Evolutionary conservation across 345 rosid genomes (phyloP).

Genomic region (Microthlaspi erraticum): DNA sequence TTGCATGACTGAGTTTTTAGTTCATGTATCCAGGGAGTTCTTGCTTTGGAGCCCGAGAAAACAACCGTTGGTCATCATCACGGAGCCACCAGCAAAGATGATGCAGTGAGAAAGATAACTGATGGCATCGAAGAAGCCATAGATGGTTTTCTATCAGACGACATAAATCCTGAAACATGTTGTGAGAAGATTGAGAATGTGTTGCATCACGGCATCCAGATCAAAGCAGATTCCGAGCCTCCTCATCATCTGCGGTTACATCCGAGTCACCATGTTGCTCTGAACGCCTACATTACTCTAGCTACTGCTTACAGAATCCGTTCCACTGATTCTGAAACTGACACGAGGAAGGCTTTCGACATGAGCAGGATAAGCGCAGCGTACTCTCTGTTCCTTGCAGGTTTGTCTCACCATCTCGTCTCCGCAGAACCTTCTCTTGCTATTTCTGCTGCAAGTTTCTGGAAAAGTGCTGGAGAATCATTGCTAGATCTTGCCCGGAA

Average conservation of each 20-base stretch:
- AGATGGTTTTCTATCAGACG: constrained; percentile 56
- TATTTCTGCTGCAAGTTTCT: constrained; percentile 61
- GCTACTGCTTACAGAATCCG: constrained; percentile 70
- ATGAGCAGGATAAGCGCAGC: constrained; percentile 63
- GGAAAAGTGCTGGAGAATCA: constrained; percentile 74
- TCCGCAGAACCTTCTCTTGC: constrained; percentile 60
- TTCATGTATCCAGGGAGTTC: constrained; percentile 53
- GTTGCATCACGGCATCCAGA: constrained; percentile 49
- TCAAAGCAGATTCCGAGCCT: constrained; percentile 35
- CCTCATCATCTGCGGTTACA: constrained; percentile 47
- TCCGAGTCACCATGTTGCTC: constrained; percentile 65
- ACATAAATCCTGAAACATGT: constrained; percentile 59
- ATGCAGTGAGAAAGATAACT: constrained; percentile 47
- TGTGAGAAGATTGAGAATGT: constrained; percentile 67
- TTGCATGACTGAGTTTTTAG: background rate
- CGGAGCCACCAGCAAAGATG: constrained; percentile 41
- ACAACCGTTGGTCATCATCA: constrained; percentile 38
- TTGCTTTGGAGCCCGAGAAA: constrained; percentile 32
- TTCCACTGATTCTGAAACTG: constrained; percentile 45
- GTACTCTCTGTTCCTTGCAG: constrained; percentile 75
- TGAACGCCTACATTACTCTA: constrained; percentile 65
- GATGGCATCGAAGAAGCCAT: constrained; percentile 58
- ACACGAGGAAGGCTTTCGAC: constrained; percentile 47
- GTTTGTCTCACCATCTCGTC: constrained; percentile 59
- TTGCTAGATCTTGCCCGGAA: constrained; percentile 53